Base-by-base conservation (phyloP, 176 grass and related monocot species). In the Echinochloa phyllopogon region DNA sequence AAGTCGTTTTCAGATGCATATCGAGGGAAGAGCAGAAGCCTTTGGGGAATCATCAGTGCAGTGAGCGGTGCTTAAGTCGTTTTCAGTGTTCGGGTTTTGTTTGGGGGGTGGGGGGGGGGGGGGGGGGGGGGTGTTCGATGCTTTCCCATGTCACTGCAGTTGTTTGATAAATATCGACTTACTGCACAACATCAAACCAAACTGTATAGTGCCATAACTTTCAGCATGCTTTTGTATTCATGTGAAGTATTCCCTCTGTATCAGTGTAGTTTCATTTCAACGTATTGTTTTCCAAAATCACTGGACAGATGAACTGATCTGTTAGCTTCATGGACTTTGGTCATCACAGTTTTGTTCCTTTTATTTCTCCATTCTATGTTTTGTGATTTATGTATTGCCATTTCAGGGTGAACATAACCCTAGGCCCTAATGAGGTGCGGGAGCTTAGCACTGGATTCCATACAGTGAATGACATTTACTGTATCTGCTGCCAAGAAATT, bases 381-480 rank as follows among this genome's bases (percentile, higher is more conserved):
- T 76, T 76, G 9, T 66, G 14, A 36, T 72, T 48, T 58, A 3
- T 64, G 2, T 21, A 29, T 53, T 45, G 2, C 6, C 51, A 38
- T 69, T 78, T 66, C 74, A 94, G 93, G 14, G 90, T 92, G 88
- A 95, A 92, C 65, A 74, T 95, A 69, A 81, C 40, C 57, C 25
- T 92, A 44, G 90, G 93, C 2, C 93, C 90, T 10, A 85, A 83
- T 59, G 93, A 92, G 83, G 82, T 88, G 52, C 85, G 88, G 20
- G 13, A 84, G 61, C 65, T 92, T 37, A 36, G 84, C 8, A 89
- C 93, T 49, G 90, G 90, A 53, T 71, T 75, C 25, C 93, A 95
- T 48, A 95, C 79, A 5, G 90, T 92, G 53, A 92, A 87, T 82
- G 90, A 92, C 47, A 84, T 92, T 20, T 95, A 90, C 57, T 95